These are phyloP conservation scores for Talaromyces liani DNA, from an alignment of 495 filamentous ascomycete species.

Conservation along the genomic window DNA sequence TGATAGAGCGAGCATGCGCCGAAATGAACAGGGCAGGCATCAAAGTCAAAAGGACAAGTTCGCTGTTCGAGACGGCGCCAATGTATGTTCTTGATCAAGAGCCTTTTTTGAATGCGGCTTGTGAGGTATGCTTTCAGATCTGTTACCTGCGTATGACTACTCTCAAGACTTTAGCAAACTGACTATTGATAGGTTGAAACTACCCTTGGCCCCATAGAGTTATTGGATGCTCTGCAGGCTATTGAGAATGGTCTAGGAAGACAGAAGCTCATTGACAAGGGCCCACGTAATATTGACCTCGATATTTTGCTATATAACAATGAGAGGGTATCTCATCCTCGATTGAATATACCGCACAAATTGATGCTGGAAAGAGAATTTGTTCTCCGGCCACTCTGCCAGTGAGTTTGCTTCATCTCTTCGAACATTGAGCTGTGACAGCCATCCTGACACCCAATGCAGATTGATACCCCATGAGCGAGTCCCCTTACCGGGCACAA, in stretches of 20 bases:
- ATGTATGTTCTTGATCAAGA: conserved; percentile 94
- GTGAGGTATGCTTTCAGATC: conserved; percentile 58
- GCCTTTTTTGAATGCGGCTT: conserved; percentile 85
- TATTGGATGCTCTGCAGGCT: conserved; percentile 72
- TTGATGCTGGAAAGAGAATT: conserved; percentile 89
- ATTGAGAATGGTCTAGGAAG: conserved; percentile 76
- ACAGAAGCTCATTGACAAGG: conserved; percentile 82
- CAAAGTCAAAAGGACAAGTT: conserved; percentile 70
- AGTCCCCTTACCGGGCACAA: conserved; percentile 31
- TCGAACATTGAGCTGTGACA: not conserved
- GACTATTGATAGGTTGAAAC: conserved; percentile 63
- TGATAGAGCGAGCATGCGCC: conserved; percentile 74
- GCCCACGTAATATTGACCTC: conserved; percentile 86
- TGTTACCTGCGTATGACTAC: not conserved
- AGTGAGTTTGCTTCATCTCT: conserved; percentile 44
- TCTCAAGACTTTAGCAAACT: not conserved
- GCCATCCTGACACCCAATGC: conserved; percentile 9
- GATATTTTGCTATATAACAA: conserved; percentile 88
- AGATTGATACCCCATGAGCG: conserved; percentile 59
- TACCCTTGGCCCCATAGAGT: conserved; percentile 58
- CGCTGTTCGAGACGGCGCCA: conserved; percentile 86
- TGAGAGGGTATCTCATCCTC: conserved; percentile 52
- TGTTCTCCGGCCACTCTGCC: conserved; percentile 80
- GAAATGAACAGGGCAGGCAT: conserved; percentile 67
- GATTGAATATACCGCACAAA: conserved; percentile 77